Conservation (phyloP, 495 filamentous ascomycete species). For the Cercophora sp. region DNA sequence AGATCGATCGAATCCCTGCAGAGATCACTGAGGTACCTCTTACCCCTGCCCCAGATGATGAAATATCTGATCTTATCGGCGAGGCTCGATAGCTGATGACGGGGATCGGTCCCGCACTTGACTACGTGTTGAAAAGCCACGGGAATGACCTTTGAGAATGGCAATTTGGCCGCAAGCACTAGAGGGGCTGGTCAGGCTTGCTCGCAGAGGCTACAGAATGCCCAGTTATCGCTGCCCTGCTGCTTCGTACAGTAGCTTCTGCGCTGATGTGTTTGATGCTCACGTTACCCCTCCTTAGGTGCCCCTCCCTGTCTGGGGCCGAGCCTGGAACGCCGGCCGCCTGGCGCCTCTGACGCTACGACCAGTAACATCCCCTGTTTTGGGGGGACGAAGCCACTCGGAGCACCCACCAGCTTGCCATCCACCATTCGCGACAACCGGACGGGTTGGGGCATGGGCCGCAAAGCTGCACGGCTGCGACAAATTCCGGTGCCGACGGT, state of each 20-base stretch:
- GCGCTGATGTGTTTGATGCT: constrained; percentile 23
- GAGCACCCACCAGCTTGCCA: too few relatives aligned
- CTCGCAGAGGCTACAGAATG: too few relatives aligned
- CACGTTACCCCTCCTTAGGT: constrained; percentile 19
- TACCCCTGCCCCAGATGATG: constrained; percentile 24
- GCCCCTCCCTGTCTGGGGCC: constrained; percentile 12
- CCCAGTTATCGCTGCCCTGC: too few relatives aligned
- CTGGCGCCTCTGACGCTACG: background rate
- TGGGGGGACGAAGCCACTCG: background rate
- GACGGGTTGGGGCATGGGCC: background rate
- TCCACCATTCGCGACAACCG: background rate
- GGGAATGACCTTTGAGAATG: background rate
- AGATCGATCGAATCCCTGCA: constrained; percentile 12
- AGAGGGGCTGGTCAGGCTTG: too few relatives aligned
- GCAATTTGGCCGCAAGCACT: too few relatives aligned
- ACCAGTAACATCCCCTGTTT: background rate
- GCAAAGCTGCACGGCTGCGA: background rate
- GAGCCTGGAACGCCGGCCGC: constrained; percentile 11
- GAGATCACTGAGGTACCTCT: too few relatives aligned
- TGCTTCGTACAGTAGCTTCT: constrained; percentile 10
- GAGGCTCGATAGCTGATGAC: constrained; percentile 9
- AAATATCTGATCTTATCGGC: constrained; percentile 17
- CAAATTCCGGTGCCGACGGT: background rate
- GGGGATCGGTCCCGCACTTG: constrained; percentile 12
- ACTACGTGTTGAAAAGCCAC: background rate